Base-by-base conservation (phyloP, 2,329 filamentous ascomycete genomes). In the Rosellinia necatrix region DNA sequence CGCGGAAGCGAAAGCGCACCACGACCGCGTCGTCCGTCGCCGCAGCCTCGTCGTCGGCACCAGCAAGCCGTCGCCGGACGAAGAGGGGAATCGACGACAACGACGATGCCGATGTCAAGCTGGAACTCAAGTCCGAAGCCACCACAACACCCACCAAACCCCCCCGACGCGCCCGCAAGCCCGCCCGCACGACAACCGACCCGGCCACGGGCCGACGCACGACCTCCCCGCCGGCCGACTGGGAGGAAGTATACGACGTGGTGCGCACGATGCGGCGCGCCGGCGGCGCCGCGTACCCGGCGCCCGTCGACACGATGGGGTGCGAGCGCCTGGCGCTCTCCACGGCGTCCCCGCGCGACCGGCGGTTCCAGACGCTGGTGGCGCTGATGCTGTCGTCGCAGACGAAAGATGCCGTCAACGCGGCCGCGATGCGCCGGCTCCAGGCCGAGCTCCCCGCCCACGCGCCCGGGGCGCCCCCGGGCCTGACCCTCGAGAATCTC, bases 221-320 rank as follows among this genome's bases (percentile, higher is more conserved):
- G 15, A 55, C 65, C 43, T 27, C 29, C 29, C 68, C 70, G 41
- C 65, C 72, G 19, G 56, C 55, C 24, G 67, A 54, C 60, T 76
- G 94, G 94, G 85, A 91, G 60, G 82, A 86, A 53, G 85, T 96
- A 54, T 99, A 97, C 74, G 75, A 81, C 29, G 76, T 84, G 0
- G 89, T 96, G 40, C 87, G 88, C 67, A 81, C 84, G 67, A 97
- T 97, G 92, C 87, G 85, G 2, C 71, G 74, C 4, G 70, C 75
- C 0, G 81, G 79, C 3, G 81, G 80, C 6, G 68, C 74, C 75
- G 75, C 89, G 70, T 70, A 82, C 77, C 74, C 89, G 82, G 94
- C 94, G 1, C 90, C 93, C 0, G 94, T 99, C 9, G 94, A 99
- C 72, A 97, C 93, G 0, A 97, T 97, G 92, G 94, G 94, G 9